Evolutionary conservation across 208 protist genomes (phyloP).

Genomic region (Trypanosoma conorhini): DNA sequence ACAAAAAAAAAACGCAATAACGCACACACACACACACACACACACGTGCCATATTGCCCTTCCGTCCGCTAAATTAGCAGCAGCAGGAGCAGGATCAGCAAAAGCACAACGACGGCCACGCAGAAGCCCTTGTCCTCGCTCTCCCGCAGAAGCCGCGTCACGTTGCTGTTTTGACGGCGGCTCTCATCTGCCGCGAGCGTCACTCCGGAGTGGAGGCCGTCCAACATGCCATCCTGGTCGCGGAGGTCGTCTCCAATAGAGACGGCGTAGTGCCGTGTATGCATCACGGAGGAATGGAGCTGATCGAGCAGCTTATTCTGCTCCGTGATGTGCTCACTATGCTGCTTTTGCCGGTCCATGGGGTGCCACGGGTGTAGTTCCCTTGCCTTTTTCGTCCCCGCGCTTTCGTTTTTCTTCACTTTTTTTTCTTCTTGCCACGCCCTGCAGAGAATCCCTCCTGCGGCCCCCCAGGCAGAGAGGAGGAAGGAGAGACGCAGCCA

Average conservation of each 20-base stretch:
- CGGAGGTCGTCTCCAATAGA: constrained; percentile 70
- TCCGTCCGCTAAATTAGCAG: constrained; percentile 39
- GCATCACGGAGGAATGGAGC: constrained; percentile 82
- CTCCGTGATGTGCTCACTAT: constrained; percentile 31
- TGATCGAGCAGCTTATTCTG: constrained; percentile 84
- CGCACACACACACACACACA: not conserved
- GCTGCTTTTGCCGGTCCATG: constrained; percentile 10
- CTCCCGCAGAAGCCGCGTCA: constrained; percentile 65
- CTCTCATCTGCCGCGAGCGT: constrained; percentile 63
- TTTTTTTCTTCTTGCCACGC: too few species aligned
- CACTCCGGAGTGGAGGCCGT: constrained; percentile 60
- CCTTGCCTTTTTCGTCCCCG: constrained; percentile 4
- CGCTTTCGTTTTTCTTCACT: constrained; percentile 10
- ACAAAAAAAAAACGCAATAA: not conserved
- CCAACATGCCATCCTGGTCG: constrained; percentile 80
- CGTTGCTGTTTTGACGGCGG: constrained; percentile 76
- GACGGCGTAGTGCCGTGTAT: constrained; percentile 78
- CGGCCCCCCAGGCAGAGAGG: not conserved
- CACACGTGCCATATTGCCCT: not conserved
- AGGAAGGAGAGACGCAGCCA: not conserved
- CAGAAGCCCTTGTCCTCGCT: constrained; percentile 80
- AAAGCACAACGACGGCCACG: constrained; percentile 52
- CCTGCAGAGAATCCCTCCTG: not conserved
- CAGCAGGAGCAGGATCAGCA: constrained; percentile 72
- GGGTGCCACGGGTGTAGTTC: not conserved